These are phyloP conservation scores for Craspedostauros australis DNA, from an alignment of 108 stramenopile genomes.

Conservation along the genomic window DNA sequence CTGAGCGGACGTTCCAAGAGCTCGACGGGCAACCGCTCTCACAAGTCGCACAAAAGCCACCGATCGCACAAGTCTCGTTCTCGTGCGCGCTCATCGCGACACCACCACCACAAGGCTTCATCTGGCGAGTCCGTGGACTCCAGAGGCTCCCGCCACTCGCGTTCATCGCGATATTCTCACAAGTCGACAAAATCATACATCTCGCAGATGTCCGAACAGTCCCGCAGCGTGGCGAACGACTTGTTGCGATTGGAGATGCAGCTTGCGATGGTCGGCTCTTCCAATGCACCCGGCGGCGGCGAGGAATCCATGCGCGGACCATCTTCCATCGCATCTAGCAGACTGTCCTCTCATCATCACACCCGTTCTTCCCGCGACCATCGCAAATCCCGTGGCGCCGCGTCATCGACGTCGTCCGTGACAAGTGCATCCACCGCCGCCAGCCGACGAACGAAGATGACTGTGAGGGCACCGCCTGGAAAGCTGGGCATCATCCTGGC, in stretches of 20 bases:
- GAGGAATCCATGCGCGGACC: neutral
- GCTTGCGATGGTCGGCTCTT: conserved; percentile 73
- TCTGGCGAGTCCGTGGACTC: conserved; percentile 44
- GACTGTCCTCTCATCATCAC: neutral
- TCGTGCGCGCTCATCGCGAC: conserved; percentile 7
- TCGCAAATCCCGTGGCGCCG: neutral
- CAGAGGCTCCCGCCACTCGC: conserved; percentile 46
- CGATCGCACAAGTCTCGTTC: conserved; percentile 47
- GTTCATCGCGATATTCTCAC: conserved; percentile 63
- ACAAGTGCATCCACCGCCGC: neutral
- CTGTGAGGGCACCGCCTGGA: conserved; percentile 76
- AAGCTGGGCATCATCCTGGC: conserved; percentile 88
- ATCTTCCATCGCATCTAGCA: conserved; percentile 7
- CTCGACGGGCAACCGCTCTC: conserved; percentile 52
- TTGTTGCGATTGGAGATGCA: conserved; percentile 80
- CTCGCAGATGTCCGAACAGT: conserved; percentile 82
- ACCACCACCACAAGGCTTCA: conserved; percentile 7
- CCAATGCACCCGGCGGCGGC: conserved; percentile 18
- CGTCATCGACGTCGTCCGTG: neutral
- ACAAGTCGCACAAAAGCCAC: conserved; percentile 57
- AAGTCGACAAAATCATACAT: conserved; percentile 72
- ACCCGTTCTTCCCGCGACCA: neutral
- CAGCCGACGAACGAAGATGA: conserved; percentile 49
- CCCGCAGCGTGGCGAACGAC: conserved; percentile 81
- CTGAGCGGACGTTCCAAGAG: conserved; percentile 71